These are phyloP conservation scores for Diaporthe vexans DNA, from an alignment of 2,329 filamentous ascomycete species.

Conservation along the genomic window DNA sequence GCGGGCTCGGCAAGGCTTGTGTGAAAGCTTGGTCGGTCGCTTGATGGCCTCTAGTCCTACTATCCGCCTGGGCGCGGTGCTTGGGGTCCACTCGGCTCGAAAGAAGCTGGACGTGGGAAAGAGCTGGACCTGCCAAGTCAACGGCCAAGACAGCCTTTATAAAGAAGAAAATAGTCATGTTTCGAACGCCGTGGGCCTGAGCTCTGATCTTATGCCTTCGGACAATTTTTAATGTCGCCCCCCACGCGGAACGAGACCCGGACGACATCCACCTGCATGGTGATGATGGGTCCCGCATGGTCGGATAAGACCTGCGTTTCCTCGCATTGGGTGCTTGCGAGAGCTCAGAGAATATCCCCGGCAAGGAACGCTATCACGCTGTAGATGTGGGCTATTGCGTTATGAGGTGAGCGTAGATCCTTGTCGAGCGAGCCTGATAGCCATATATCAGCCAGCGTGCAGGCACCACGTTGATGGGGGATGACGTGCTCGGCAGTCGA, in stretches of 20 bases:
- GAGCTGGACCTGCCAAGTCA: neutral
- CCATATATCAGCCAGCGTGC: neutral
- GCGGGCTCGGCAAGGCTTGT: conserved; percentile 15
- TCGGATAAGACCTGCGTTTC: neutral
- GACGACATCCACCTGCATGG: conserved; percentile 10
- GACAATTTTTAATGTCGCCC: neutral
- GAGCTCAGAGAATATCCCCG: neutral
- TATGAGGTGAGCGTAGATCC: conserved; percentile 3
- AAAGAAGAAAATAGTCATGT: neutral
- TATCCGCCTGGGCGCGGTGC: neutral
- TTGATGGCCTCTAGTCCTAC: neutral
- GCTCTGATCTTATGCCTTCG: neutral
- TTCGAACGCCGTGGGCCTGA: neutral
- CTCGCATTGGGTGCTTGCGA: neutral
- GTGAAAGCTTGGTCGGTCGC: neutral
- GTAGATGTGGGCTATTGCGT: conserved; percentile 36
- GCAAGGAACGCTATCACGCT: conserved; percentile 29
- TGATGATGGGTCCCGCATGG: neutral
- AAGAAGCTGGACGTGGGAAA: neutral
- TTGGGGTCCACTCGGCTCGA: neutral
- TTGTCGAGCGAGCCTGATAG: conserved; percentile 5
- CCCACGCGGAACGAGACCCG: conserved; percentile 3
- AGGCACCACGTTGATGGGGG: neutral
- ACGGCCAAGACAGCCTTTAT: neutral
- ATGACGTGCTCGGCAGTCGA: conserved; percentile 21